phyloP scores from a whole-genome alignment of 192 early-diverging fungal species.

The Backusella sp. region DNA sequence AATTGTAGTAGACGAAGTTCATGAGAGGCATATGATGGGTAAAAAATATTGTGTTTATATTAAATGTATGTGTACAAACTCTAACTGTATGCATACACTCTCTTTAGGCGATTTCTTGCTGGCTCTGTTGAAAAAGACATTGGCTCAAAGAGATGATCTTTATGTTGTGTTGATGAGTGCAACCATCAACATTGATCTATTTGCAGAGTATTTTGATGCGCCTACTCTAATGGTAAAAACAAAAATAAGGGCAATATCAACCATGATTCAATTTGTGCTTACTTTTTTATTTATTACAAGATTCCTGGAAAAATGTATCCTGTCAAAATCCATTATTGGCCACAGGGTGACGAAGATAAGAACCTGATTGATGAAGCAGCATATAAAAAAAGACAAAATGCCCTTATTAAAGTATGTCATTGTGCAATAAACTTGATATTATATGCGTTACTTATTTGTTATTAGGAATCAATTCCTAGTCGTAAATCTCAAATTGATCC shows the following conservation, averaged over 20 bases:
- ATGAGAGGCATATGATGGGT: constrained; percentile 63
- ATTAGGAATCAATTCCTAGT: constrained; percentile 51
- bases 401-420: constrained; percentile 33
- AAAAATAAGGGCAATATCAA: not conserved
- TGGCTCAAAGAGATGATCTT: constrained; percentile 58
- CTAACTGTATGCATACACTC: not conserved
- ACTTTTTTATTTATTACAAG: constrained; percentile 23
- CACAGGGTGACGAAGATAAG: constrained; percentile 53
- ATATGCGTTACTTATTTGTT: not conserved
- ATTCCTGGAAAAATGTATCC: constrained; percentile 68
- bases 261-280: not conserved
- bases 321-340: constrained; percentile 59
- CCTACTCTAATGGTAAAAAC: constrained; percentile 34
- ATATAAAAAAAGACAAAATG: constrained; percentile 39
- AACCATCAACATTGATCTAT: constrained; percentile 78
- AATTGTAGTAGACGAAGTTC: constrained; percentile 88
- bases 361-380: constrained; percentile 54
- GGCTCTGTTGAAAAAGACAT: constrained; percentile 65
- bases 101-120: constrained; percentile 79
- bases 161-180: constrained; percentile 91
- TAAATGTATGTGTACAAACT: not conserved
- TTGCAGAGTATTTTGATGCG: constrained; percentile 76
- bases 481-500: constrained; percentile 42
- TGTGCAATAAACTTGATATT: not conserved
- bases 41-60: not conserved